phyloP scores from a whole-genome alignment of 2,329 filamentous ascomycete species.

The Monosporascus sp. region DNA sequence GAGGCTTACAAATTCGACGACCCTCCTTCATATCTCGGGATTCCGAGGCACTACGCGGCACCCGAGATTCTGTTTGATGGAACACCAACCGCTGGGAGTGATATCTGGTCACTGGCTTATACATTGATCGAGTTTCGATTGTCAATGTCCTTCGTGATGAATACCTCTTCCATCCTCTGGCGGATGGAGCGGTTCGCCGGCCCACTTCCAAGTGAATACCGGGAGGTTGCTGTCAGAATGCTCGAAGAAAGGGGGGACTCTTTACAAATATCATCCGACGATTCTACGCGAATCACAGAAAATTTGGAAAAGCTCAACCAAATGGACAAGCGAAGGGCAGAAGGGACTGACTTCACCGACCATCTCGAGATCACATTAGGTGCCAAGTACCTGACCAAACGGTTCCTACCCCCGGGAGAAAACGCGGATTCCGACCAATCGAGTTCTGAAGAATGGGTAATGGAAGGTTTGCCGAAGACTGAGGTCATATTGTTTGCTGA shows the following conservation, averaged over 20 bases:
- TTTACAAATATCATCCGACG: too few relatives aligned
- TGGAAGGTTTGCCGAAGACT: neutral
- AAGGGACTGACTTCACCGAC: neutral
- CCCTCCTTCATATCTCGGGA: neutral
- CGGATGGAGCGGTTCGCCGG: neutral
- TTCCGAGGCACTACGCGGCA: neutral
- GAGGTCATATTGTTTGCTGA: neutral
- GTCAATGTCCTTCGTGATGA: neutral
- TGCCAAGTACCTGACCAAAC: neutral
- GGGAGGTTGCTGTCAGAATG: neutral
- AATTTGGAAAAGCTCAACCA: neutral
- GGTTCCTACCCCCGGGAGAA: neutral
- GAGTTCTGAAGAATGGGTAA: neutral
- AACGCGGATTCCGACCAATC: neutral
- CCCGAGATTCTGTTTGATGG: neutral
- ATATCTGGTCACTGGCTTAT: constrained; percentile 1
- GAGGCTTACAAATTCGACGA: neutral
- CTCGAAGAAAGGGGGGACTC: neutral
- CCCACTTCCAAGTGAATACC: neutral
- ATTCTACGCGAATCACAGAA: neutral
- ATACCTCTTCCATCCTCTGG: neutral
- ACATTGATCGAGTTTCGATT: neutral
- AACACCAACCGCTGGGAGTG: neutral
- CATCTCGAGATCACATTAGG: neutral
- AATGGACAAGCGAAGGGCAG: neutral